Conservation (phyloP, 192 early-diverging fungal genomes). For the Thamnidium elegans region DNA sequence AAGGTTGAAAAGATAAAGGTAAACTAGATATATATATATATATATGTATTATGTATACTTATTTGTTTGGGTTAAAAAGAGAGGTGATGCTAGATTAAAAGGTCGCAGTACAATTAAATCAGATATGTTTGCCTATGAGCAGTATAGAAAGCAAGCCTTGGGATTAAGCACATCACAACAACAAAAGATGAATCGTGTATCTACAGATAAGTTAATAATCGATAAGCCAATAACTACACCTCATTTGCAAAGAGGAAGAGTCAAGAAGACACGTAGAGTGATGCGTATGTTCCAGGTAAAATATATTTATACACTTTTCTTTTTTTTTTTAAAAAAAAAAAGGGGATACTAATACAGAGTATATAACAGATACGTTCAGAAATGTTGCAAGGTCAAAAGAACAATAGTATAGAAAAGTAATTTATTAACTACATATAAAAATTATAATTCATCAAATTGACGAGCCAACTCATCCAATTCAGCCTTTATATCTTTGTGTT, state of each 20-base stretch:
- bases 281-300: conserved; percentile 21
- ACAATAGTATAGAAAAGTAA: not conserved
- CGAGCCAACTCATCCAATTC: conserved; percentile 76
- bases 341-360: not conserved
- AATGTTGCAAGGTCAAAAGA: not conserved
- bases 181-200: too few species aligned
- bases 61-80: not conserved
- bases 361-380: conserved; percentile 2
- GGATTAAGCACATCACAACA: not conserved
- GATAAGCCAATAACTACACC: not conserved
- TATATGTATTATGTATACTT: not conserved
- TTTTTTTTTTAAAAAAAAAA: too few species aligned
- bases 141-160: conserved; percentile 13
- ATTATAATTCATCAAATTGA: conserved; percentile 74
- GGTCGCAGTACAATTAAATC: conserved; percentile 18
- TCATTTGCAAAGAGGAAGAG: not conserved
- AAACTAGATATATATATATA: too few species aligned
- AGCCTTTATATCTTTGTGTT: conserved; percentile 60
- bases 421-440: not conserved
- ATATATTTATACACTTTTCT: not conserved
- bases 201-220: not conserved
- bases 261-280: conserved; percentile 12
- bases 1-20: conserved; percentile 56
- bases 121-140: conserved; percentile 20
- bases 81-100: conserved; percentile 22